Evolutionary conservation across 768 basidiomycete species (phyloP), one percentile per base, ranked within the genome.

Genomic region (Gymnopilus junonius): DNA sequence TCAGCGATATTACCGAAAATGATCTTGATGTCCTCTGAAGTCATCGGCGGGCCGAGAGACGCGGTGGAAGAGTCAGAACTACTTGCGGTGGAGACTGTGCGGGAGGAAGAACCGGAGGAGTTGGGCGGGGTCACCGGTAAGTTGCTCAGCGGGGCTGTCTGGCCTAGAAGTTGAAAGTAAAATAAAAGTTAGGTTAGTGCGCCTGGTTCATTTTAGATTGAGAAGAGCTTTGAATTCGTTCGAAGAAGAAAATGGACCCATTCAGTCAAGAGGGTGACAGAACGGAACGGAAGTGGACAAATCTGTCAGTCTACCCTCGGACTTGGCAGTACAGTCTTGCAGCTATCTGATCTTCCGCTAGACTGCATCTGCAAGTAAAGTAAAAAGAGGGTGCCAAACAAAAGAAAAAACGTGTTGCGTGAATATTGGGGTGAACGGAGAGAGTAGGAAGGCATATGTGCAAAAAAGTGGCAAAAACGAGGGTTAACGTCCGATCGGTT

Each of bases 1-100:
- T 94, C 89, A 4, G 85, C 78, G 50, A 94, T 83, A 69, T 95
- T 94, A 71, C 82, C 81, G 75, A 95, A 94, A 46, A 94, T 89
- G 62, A 85, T 84, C 63, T 84, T 85, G 34, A 82, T 81, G 69
- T 93, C 92, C 54, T 92, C 87, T 3, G 72, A 73, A 11, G 88
- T 83, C 90, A 94, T 92, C 0, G 92, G 90, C 4, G 87, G 79
- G 5, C 73, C 80, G 25, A 59, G 57, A 20, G 62, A 45, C n/a
- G 57, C 70, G 1, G 75, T 72, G 8, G 82, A 83, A 4, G 83
- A 80, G 51, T 82, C 80, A 2, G 83, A 79, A n/a, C 48, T 51
- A 8, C 27, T 31, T n/a, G 79, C 80, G 11, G 85, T 66, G 83
- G 58, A 84, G 71, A 58, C 83, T 84, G 66, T 53, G 55, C 59